phyloP scores from a whole-genome alignment of 306 rosid species.

The Fragaria vesca region DNA sequence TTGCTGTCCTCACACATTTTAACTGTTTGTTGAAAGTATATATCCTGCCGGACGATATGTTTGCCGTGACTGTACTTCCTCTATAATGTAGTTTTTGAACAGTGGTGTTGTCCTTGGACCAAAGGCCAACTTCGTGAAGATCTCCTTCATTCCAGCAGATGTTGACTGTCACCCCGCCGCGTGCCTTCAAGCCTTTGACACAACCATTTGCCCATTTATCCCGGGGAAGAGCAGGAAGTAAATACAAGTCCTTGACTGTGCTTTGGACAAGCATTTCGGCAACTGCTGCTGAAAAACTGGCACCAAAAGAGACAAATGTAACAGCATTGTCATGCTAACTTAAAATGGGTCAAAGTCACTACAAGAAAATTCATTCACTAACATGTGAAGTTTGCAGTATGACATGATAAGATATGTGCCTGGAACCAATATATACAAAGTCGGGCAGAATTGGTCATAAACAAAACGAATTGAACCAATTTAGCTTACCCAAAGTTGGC shows the following conservation, averaged over 20 bases:
- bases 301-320: slow-evolving; percentile 2
- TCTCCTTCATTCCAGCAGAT: slow-evolving; percentile 81
- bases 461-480: background rate
- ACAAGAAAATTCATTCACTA: background rate
- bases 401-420: no score
- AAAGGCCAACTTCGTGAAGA: slow-evolving; percentile 66
- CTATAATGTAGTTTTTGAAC: slow-evolving; percentile 48
- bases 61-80: slow-evolving; percentile 39
- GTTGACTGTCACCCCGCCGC: slow-evolving; percentile 68
- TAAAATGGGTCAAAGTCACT: background rate
- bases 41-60: slow-evolving; percentile 45
- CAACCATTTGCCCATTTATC: slow-evolving; percentile 80
- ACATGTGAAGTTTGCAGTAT: no score
- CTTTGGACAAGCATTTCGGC: slow-evolving; percentile 90
- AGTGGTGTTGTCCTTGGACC: slow-evolving; percentile 50
- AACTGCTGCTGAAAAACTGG: slow-evolving; percentile 61
- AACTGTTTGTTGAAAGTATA: slow-evolving; percentile 53
- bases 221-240: slow-evolving; percentile 80
- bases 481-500: slow-evolving; percentile 85
- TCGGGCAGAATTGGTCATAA: background rate
- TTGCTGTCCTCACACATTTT: slow-evolving; percentile 43
- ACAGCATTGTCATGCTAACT: background rate
- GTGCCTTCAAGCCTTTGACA: slow-evolving; percentile 81
- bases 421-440: background rate
- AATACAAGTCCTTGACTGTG: slow-evolving; percentile 60